Conservation (phyloP, 2,329 filamentous ascomycete genomes). For the Juglanconis juglandina region DNA sequence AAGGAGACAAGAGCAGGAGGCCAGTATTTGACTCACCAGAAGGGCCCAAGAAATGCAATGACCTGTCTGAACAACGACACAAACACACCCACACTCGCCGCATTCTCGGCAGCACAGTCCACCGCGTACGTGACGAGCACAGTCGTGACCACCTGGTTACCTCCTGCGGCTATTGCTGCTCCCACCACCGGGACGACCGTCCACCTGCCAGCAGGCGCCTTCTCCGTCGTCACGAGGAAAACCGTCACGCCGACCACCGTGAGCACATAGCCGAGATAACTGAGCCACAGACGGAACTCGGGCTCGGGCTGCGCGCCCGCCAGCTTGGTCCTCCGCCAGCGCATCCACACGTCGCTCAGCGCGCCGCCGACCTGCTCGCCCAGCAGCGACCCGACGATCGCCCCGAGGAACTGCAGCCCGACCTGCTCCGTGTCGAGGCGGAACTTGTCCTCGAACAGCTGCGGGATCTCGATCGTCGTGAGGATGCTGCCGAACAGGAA, state of each 20-base stretch:
- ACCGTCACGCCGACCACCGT: conserved; percentile 48
- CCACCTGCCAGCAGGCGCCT: conserved; percentile 40
- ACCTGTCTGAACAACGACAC: conserved; percentile 50
- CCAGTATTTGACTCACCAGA: conserved; percentile 18
- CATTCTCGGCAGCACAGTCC: conserved; percentile 49
- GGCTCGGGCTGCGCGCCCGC: conserved; percentile 30
- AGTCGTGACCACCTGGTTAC: conserved; percentile 57
- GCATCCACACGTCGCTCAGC: conserved; percentile 49
- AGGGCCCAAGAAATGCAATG: conserved; percentile 43
- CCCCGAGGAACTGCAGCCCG: conserved; percentile 52
- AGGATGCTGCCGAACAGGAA: conserved; percentile 52
- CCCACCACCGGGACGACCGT: conserved; percentile 53
- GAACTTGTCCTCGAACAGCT: conserved; percentile 52
- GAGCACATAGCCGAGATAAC: conserved; percentile 48
- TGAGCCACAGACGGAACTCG: conserved; percentile 53
- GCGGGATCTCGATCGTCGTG: conserved; percentile 54
- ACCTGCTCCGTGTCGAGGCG: conserved; percentile 52
- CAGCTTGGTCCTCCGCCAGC: conserved; percentile 26
- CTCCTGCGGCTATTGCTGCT: conserved; percentile 44
- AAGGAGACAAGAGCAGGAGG: background rate
- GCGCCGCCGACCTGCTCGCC: conserved; percentile 54
- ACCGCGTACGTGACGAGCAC: conserved; percentile 56
- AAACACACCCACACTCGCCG: conserved; percentile 50
- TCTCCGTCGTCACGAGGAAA: conserved; percentile 47
- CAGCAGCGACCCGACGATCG: conserved; percentile 52